Evolutionary conservation across 2,329 filamentous ascomycete genomes (phyloP), one percentile per base, ranked within the genome.

Genomic region (Microcyclospora tardicrescens): DNA sequence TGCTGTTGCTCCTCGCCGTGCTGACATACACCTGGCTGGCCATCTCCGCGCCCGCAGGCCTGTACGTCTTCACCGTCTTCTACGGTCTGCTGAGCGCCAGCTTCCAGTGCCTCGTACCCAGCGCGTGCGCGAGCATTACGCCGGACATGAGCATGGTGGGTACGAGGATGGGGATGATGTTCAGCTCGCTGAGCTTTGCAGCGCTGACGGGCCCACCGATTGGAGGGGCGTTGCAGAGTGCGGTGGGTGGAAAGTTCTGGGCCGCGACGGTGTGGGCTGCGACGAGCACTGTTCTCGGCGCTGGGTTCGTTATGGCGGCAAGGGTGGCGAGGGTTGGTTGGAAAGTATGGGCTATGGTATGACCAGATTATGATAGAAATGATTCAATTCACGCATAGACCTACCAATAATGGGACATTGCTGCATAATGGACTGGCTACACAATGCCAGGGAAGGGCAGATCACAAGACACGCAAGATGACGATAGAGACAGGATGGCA

Each of bases 1-100:
- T n/a, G 19, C 19, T 24, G 19, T 24, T 24, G 19, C 40, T 61
- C 12, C 59, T 72, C 2, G 62, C 63, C 2, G 48, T 70, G 11
- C 53, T 72, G n/a, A 52, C 73, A 9, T 77, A 68, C 52, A 64
- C 63, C 41, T 81, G 77, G 77, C 63, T 68, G 2, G 67, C 64
- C 1, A 72, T 80, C 2, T 36, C 50, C 11, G 56, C 44, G 10
- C 38, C 49, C 8, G 44, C 47, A 6, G 60, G 61, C 0, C 44
- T 71, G 0, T 68, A 66, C 43, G 57, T 48, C 0, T 72, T 64
- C 47, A 60, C 63, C 0, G 54, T 62, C 3, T 47, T 66, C 28
- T 68, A 68, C 40, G 68, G 67, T 0, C 52, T 69, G 31, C 56
- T 61, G n/a, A 57, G 55, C 1, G 64, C 61, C 0, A 61, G 60